Evolutionary conservation across 192 early-diverging fungal genomes (phyloP).

Genomic region (Rhizoclosmatium globosum): DNA sequence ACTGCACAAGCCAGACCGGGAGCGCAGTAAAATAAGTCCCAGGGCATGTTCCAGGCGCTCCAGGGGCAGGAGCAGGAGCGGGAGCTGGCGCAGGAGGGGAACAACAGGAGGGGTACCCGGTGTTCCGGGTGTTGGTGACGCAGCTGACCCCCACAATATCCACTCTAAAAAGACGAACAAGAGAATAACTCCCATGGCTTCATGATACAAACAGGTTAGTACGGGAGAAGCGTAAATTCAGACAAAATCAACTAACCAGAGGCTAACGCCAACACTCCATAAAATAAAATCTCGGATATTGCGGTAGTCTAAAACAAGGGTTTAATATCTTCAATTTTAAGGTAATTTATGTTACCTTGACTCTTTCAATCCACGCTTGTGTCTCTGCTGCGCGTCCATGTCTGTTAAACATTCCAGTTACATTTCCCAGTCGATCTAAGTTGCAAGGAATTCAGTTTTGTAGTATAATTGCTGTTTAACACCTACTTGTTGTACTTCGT

Average conservation of each 20-base stretch:
- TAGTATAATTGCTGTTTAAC: too few species aligned
- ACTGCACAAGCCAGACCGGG: neutral
- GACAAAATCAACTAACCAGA: neutral
- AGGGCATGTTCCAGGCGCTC: neutral
- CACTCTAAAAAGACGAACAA: neutral
- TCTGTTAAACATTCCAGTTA: conserved; percentile 2
- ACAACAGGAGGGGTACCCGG: neutral
- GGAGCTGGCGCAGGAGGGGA: neutral
- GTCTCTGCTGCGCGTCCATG: conserved; percentile 12
- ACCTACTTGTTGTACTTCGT: neutral
- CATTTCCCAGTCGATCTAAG: conserved; percentile 6
- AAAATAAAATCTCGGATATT: conserved; percentile 1
- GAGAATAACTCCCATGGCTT: too few species aligned
- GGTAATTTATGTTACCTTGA: neutral
- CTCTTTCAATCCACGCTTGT: conserved; percentile 17
- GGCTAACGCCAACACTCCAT: neutral
- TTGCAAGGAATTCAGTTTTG: neutral
- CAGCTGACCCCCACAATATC: neutral
- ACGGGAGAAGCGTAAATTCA: too few species aligned
- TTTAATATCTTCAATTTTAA: too few species aligned
- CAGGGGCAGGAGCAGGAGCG: neutral
- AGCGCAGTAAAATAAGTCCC: neutral
- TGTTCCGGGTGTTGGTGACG: neutral
- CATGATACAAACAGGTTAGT: too few species aligned
- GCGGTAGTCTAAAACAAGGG: neutral